A percentile compares a stretch with the other conserved stretches of the same genome.
Evolutionary conservation across 2,329 filamentous ascomycete species (phyloP).

Genomic region (Fusarium equiseti): DNA sequence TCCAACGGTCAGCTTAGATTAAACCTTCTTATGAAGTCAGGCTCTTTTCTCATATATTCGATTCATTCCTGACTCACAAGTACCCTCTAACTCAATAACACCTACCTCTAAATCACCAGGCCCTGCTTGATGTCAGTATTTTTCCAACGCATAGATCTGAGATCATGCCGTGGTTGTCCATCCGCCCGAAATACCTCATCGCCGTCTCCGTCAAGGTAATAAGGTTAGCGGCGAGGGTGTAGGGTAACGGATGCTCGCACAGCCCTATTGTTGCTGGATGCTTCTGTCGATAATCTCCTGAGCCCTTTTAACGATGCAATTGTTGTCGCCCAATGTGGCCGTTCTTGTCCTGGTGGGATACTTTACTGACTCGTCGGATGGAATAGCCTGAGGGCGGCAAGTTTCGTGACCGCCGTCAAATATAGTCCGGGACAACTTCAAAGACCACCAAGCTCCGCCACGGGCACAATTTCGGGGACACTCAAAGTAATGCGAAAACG

Average conservation of each 20-base stretch:
- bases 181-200: background rate
- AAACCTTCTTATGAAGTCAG: background rate
- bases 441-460: fast-evolving
- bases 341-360: background rate
- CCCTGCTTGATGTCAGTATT: fast-evolving
- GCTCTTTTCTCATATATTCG: background rate
- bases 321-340: background rate
- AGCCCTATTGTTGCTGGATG: background rate
- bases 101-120: background rate
- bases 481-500: background rate
- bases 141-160: background rate
- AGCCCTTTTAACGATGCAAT: background rate
- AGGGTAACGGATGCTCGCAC: background rate
- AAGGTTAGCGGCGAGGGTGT: background rate
- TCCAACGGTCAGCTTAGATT: background rate
- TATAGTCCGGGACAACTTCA: fast-evolving
- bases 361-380: background rate
- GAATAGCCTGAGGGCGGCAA: background rate
- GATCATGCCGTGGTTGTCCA: background rate
- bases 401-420: background rate
- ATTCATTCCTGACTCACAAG: background rate
- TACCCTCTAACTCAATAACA: too few relatives aligned
- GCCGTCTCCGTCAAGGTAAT: background rate
- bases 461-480: background rate
- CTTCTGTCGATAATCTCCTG: background rate